These are phyloP conservation scores for Serendipita sp. DNA, from an alignment of 768 basidiomycete genomes.

Conservation along the genomic window DNA sequence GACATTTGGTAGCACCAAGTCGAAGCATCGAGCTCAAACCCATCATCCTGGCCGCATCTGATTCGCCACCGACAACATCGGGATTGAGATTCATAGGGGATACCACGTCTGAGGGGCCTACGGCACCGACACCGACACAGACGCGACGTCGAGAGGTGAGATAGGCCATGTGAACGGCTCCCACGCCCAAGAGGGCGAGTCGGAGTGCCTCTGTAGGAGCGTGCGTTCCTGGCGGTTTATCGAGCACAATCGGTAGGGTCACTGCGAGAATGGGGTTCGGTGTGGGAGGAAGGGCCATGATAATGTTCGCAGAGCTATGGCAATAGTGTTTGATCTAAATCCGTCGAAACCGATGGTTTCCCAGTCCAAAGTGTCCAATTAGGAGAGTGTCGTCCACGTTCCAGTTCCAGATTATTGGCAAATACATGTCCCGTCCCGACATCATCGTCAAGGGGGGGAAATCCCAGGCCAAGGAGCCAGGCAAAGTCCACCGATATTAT, in stretches of 20 bases:
- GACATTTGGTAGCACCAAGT: constrained; percentile 21
- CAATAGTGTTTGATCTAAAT: constrained; percentile 24
- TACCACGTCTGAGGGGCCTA: constrained; percentile 4
- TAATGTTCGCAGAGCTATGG: constrained; percentile 29
- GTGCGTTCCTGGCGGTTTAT: constrained; percentile 22
- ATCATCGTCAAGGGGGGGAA: no score
- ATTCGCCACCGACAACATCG: constrained; percentile 4
- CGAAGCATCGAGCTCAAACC: constrained; percentile 21
- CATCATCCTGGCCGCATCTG: constrained; percentile 19
- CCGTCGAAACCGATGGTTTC: no score
- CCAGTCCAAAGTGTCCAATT: no score
- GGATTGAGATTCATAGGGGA: constrained; percentile 13
- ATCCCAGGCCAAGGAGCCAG: no score
- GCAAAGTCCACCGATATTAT: no score
- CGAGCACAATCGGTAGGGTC: constrained; percentile 27
- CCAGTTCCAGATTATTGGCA: no score
- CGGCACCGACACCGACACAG: constrained; percentile 2
- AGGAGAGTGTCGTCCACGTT: no score
- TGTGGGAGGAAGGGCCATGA: constrained; percentile 27
- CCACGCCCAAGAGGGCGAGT: constrained; percentile 24
- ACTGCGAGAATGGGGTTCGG: constrained; percentile 29
- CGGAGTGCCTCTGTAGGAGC: constrained; percentile 25
- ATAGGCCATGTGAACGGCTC: constrained; percentile 28
- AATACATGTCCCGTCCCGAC: no score
- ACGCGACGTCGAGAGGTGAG: constrained; percentile 21